Evolutionary conservation across 257 asterid genomes (phyloP), one percentile per base, ranked within the genome.

Genomic region (Eucommia ulmoides): DNA sequence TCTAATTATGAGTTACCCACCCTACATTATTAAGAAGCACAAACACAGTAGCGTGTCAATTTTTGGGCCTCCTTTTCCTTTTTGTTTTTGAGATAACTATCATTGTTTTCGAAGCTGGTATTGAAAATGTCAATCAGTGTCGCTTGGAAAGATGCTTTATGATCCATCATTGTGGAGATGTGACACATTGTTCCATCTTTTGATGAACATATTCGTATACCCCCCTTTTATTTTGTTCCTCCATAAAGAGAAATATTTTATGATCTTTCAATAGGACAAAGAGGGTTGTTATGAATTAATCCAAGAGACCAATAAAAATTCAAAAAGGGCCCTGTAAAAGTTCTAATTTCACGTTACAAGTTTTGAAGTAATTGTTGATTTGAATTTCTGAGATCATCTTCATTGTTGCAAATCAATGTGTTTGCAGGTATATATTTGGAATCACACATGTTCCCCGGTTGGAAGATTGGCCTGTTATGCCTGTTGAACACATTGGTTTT

Each of bases 381-480:
- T n/a, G n/a, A 35, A 35, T 15, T 4, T 4, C 38, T 2, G 11
- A 35, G n/a, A 35, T 3, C 16, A 35, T 35, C 24, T 56, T 46
- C 33, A 42, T 42, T 15, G 17, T 59, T 55, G 58, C 29, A 22
- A 29, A 51, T n/a, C 46, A 19, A 17, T 45, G 49, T 57, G 23
- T 62, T 60, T 58, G 65, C 51, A 83, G 97, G 97, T 88, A 88
- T 54, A 81, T 84, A 18, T 88, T 88, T 48, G 97, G 97, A 61
- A 79, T 88, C 70, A 88, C 97, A 1, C 97, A 84, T 59, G 97
- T 84, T 55, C 95, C 97, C 50, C 79, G 97, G 20, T 53, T 84
- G 72, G 97, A 88, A 68, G 97, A 88, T 75, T 88, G 94, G 95
- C 97, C 97, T 24, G 94, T 88, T 50, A 88, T 88, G 97, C 97